Evolutionary conservation across 257 asterid genomes (phyloP).

Genomic region (Nicotiana otophora): DNA sequence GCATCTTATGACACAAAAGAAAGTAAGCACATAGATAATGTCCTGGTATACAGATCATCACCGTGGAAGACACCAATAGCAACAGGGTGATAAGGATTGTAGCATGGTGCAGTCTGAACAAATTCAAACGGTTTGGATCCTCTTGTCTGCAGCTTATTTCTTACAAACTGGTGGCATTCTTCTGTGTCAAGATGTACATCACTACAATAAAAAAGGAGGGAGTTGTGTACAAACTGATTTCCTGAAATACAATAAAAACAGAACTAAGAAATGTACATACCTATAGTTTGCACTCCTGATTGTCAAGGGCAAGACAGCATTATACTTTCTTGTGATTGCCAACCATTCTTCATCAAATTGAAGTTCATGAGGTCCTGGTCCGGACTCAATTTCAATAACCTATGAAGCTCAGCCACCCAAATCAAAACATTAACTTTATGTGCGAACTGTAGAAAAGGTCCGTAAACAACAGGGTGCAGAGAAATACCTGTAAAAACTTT

Average conservation of each 20-base stretch:
- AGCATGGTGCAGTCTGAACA: constrained; percentile 61
- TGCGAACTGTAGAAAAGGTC: constrained; percentile 7
- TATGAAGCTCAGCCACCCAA: constrained; percentile 23
- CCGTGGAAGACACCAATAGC: constrained; percentile 22
- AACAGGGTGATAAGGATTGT: constrained; percentile 41
- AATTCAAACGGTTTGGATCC: constrained; percentile 72
- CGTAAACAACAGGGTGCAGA: constrained; percentile 13
- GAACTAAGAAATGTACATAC: constrained; percentile 27
- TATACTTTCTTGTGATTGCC: constrained; percentile 75
- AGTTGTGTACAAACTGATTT: constrained; percentile 8
- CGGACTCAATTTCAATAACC: constrained; percentile 79
- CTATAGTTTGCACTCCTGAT: constrained; percentile 44
- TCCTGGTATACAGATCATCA: neutral
- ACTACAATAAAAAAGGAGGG: constrained; percentile 30
- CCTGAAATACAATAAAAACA: neutral
- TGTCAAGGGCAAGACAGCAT: constrained; percentile 60
- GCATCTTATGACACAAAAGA: neutral
- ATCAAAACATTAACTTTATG: constrained; percentile 11
- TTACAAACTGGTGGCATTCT: constrained; percentile 50
- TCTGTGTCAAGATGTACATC: constrained; percentile 43
- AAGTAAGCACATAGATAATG: neutral
- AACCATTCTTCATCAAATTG: constrained; percentile 98
- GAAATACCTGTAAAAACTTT: constrained; percentile 67
- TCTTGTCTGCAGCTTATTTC: constrained; percentile 48
- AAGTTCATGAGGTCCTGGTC: constrained; percentile 68